These are phyloP conservation scores for Tylopilus sp. DNA, from an alignment of 768 basidiomycete species.

Conservation along the genomic window DNA sequence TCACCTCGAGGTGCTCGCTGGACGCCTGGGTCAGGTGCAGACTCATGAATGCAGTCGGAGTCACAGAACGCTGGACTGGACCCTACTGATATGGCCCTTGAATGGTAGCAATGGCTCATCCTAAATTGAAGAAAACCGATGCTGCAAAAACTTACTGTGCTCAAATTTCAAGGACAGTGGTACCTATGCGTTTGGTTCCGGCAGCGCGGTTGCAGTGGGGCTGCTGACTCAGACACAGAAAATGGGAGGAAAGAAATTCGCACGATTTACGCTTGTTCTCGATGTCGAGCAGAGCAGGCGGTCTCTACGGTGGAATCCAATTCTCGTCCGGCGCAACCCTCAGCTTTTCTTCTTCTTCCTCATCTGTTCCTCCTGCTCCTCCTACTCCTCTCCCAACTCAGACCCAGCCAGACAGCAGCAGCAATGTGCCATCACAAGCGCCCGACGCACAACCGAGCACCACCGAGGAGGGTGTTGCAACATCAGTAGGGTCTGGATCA, in stretches of 20 bases:
- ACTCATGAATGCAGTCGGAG: no score
- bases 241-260: conserved; percentile 1
- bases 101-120: no score
- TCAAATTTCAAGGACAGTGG: no score
- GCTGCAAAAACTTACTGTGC: no score
- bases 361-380: conserved; percentile 32
- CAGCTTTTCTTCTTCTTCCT: conserved; percentile 39
- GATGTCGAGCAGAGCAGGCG: conserved; percentile 79
- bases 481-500: conserved; percentile 19
- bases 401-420: conserved; percentile 18
- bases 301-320: conserved; percentile 83
- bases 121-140: no score
- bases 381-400: conserved; percentile 25
- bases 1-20: no score
- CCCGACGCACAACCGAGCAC: conserved; percentile 27
- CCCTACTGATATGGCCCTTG: no score
- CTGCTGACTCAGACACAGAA: not conserved
- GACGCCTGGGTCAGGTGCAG: no score
- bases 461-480: conserved; percentile 25
- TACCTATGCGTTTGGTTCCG: no score
- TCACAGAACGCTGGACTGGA: no score
- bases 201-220: no score
- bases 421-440: conserved; percentile 16
- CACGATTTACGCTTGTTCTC: conserved; percentile 28
- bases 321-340: conserved; percentile 70